Evolutionary conservation across 2,329 filamentous ascomycete species (phyloP), one percentile per base, ranked within the genome.

Genomic region (Magnaporthiopsis incrustans): DNA sequence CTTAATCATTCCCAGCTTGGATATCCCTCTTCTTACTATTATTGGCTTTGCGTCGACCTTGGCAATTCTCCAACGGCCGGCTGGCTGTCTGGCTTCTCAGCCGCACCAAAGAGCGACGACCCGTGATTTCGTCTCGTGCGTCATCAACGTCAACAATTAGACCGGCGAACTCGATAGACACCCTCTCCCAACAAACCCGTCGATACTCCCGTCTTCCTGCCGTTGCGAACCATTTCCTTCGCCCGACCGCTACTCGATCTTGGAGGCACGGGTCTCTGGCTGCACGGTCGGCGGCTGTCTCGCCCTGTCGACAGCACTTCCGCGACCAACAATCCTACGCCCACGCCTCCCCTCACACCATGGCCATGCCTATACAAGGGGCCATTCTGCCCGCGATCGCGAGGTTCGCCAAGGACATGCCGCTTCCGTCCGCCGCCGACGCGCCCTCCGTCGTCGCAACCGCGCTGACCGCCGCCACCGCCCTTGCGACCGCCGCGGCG

Each of bases 361-460:
- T 22, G n/a, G 7, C 18, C 38, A 62, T 62, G 61, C 15, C 53
- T n/a, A 32, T 61, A 30, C 50, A 58, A 25, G 32, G 61, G 30
- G 53, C 60, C 33, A 58, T 64, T 12, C 33, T 64, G 27, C 63
- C 63, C 18, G 63, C 63, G 57, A 50, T 64, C 33, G 63, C 63
- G 53, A 64, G 63, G 63, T 60, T 57, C 33, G 63, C 63, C 63
- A 64, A 64, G 58, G 63, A 64, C 60, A 61, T 61, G 1, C 61
- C 61, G 50, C 27, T 62, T n/a, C 61, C 61, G 18, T 22, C 58
- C 25, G 57, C 57, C 25, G 25, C 10, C 57, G n/a, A 26, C 26
- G 14, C 56, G 22, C 53, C 61, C 61, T 33, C 56, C 25, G 56
- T 38, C n/a, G 56, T 58, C 32, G 61, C 53, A 15, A 63, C 61